Percentiles rank a stretch among this genome's conserved stretches.
Evolutionary conservation across 2,329 filamentous ascomycete species (phyloP).

Genomic region (Huntiella savannae): DNA sequence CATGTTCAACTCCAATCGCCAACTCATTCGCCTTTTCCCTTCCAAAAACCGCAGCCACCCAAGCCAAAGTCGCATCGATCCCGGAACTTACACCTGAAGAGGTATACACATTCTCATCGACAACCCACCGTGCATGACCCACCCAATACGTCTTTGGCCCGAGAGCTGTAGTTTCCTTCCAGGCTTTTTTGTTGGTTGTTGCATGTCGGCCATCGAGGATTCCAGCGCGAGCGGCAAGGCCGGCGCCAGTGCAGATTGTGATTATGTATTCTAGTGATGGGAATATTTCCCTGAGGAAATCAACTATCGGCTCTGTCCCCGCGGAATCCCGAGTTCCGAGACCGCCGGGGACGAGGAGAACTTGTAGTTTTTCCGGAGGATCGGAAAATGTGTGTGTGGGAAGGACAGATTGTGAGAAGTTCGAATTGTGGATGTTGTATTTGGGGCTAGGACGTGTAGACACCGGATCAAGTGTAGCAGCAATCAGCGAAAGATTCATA

Average conservation of each 20-base stretch:
- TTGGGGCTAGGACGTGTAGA: conserved; percentile 17
- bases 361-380: conserved; percentile 33
- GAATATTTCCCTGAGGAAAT: conserved; percentile 24
- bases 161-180: conserved; percentile 26
- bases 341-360: conserved; percentile 49
- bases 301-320: conserved; percentile 19
- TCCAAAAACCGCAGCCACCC: conserved; percentile 1
- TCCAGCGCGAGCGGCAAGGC: conserved; percentile 37
- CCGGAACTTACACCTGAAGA: conserved; percentile 33
- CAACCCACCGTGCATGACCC: conserved; percentile 40
- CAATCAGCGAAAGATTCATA: conserved; percentile 24
- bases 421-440: conserved; percentile 18
- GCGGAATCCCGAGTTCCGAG: conserved; percentile 24
- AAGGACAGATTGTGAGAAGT: conserved; percentile 20
- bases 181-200: conserved; percentile 47
- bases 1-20: conserved; percentile 2
- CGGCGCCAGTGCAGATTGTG: conserved; percentile 48
- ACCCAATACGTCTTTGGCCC: conserved; percentile 40
- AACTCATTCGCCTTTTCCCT: background rate
- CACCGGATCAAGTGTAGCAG: conserved; percentile 23
- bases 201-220: conserved; percentile 39
- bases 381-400: conserved; percentile 33
- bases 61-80: background rate
- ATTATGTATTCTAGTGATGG: conserved; percentile 34
- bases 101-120: conserved; percentile 48